Conservation (phyloP, 495 filamentous ascomycete species). For the Trichocladium uniseriatum region DNA sequence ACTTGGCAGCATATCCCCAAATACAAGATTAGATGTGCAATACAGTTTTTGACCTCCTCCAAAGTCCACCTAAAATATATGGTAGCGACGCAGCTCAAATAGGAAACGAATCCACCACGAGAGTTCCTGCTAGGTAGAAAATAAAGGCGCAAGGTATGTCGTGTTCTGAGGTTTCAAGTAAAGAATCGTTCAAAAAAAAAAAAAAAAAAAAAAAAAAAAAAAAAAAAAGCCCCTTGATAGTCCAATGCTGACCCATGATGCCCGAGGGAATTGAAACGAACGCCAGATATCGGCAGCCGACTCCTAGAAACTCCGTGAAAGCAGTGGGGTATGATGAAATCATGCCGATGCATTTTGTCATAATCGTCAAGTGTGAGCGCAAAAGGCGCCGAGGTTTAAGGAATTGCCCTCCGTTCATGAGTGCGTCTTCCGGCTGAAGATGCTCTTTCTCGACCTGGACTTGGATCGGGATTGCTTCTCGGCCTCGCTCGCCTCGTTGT, state of each 20-base stretch:
- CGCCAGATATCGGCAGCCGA: too few relatives aligned
- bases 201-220: neutral
- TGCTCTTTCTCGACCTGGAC: constrained; percentile 34
- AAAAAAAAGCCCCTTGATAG: neutral
- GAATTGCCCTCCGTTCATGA: neutral
- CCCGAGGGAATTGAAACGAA: neutral
- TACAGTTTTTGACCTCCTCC: neutral
- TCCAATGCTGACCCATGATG: neutral
- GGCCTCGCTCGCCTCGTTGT: constrained; percentile 50
- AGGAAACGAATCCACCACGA: neutral
- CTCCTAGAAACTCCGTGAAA: constrained; percentile 13
- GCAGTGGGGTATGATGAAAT: constrained; percentile 14
- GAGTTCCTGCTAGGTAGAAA: neutral
- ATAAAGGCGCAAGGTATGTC: neutral
- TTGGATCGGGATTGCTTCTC: constrained; percentile 34
- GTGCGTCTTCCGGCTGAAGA: constrained; percentile 32
- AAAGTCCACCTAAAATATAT: neutral
- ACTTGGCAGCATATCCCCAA: neutral
- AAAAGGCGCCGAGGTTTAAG: neutral
- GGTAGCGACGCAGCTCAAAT: neutral
- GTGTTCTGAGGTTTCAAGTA: neutral
- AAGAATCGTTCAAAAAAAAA: neutral
- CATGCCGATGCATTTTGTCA: constrained; percentile 12
- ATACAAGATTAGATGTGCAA: constrained; percentile 1
- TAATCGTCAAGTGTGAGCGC: constrained; percentile 14